Conservation (phyloP, 345 rosid species). For the Pseudoturritis turrita region DNA sequence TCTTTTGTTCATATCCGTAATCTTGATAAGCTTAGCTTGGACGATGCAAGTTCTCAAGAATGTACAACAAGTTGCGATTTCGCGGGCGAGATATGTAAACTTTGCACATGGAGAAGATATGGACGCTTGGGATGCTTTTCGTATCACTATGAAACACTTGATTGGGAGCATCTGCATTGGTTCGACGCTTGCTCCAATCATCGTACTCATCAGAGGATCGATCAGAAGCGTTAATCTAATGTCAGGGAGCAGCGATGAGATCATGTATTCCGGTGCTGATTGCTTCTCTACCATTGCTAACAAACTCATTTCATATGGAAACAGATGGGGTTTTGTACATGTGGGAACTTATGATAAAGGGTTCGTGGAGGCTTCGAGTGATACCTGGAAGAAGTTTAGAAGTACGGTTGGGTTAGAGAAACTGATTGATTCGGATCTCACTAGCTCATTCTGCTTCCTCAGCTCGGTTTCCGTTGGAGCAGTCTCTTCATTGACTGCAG, state of each 20-base stretch:
- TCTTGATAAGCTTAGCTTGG: constrained; percentile 71
- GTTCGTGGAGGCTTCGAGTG: constrained; percentile 63
- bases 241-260: constrained; percentile 58
- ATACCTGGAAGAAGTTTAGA: constrained; percentile 58
- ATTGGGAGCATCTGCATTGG: constrained; percentile 66
- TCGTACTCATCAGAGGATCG: constrained; percentile 47
- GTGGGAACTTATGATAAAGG: constrained; percentile 67
- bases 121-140: constrained; percentile 39
- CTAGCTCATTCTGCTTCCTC: constrained; percentile 75
- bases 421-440: constrained; percentile 64
- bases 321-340: constrained; percentile 82
- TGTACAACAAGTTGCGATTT: constrained; percentile 49
- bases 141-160: constrained; percentile 42
- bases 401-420: constrained; percentile 30
- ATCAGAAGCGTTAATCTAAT: constrained; percentile 45
- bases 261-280: constrained; percentile 59
- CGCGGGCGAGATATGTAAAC: constrained; percentile 51
- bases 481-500: constrained; percentile 47
- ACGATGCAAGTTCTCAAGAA: constrained; percentile 72
- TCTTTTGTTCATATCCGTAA: constrained; percentile 43
- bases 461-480: constrained; percentile 61
- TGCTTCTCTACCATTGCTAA: constrained; percentile 60
- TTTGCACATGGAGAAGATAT: constrained; percentile 49
- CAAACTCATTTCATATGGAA: constrained; percentile 44
- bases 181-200: constrained; percentile 55